Conservation (phyloP, 1,284 basidiomycete species). For the Anthracocystis panici-leucophaei region DNA sequence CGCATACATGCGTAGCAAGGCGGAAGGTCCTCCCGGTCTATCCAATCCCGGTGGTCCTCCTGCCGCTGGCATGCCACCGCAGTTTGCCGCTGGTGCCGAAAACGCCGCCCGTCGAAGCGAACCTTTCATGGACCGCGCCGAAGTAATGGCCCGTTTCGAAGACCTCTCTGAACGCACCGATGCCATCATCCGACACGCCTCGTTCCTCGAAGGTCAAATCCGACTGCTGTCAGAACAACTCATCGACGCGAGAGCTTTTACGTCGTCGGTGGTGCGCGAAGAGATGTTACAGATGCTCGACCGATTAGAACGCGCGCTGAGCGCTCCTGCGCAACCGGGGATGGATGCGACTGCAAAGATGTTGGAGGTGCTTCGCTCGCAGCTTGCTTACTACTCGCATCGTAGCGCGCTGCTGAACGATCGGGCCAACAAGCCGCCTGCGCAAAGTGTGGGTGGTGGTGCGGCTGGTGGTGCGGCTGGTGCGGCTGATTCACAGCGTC, state of each 20-base stretch:
- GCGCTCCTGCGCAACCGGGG: conserved; percentile 21
- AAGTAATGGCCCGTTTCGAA: conserved; percentile 48
- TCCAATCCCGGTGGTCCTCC: conserved; percentile 10
- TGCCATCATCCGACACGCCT: conserved; percentile 63
- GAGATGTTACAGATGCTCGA: conserved; percentile 44
- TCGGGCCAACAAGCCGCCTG: conserved; percentile 1
- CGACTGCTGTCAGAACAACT: conserved; percentile 56
- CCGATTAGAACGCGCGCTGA: conserved; percentile 31
- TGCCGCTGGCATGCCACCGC: conserved; percentile 12
- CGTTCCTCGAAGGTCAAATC: conserved; percentile 61
- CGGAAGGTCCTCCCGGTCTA: conserved; percentile 15
- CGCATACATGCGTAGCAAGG: conserved; percentile 39
- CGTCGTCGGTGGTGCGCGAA: conserved; percentile 32
- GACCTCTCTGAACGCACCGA: conserved; percentile 65
- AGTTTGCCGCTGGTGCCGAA: conserved; percentile 1
- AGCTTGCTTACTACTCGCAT: conserved; percentile 33
- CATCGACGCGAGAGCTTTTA: conserved; percentile 38
- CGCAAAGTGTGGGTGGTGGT: neutral
- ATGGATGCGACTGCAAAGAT: conserved; percentile 25
- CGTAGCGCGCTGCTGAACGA: conserved; percentile 14
- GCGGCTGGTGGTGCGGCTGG: conserved; percentile 1
- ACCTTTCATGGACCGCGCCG: conserved; percentile 26
- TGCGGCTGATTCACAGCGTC: conserved; percentile 15
- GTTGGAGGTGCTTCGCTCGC: conserved; percentile 29
- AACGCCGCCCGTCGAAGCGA: conserved; percentile 21